Conservation (phyloP, 2,329 filamentous ascomycete genomes). For the Colletotrichum viniferum region DNA sequence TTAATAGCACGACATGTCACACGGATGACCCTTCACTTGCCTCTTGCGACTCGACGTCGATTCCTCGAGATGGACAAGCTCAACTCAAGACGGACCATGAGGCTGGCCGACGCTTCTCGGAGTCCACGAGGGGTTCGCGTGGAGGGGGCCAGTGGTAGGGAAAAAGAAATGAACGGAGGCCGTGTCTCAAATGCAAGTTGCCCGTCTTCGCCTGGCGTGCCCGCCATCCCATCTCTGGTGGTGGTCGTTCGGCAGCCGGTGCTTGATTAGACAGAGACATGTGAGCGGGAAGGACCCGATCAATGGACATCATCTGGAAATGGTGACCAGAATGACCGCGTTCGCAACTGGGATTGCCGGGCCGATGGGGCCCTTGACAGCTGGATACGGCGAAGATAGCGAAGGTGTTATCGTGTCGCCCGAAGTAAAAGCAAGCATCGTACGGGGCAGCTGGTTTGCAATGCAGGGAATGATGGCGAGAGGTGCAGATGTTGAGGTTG, state of each 20-base stretch:
- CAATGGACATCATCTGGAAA: slow-evolving; percentile 15
- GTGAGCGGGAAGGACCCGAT: slow-evolving; percentile 11
- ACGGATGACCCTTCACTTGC: neutral
- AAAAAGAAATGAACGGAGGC: slow-evolving; percentile 5
- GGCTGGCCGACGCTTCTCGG: neutral
- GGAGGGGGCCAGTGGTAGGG: neutral
- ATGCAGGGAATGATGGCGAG: neutral
- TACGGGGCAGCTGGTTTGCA: neutral
- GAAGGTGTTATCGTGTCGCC: neutral
- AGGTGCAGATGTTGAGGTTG: neutral
- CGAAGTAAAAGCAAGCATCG: neutral
- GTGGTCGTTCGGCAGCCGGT: neutral
- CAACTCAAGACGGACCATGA: neutral
- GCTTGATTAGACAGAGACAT: neutral
- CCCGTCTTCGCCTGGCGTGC: neutral
- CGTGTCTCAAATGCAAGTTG: slow-evolving; percentile 1
- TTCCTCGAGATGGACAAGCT: neutral
- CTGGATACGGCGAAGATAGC: neutral
- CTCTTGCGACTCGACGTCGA: neutral
- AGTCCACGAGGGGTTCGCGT: slow-evolving; percentile 5
- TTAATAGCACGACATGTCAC: slow-evolving; percentile 22
- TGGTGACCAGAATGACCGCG: neutral
- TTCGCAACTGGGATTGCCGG: neutral
- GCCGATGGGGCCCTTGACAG: neutral
- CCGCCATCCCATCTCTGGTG: neutral